Base-by-base conservation (phyloP, 2,329 filamentous ascomycete genomes). In the Nemania sp. region DNA sequence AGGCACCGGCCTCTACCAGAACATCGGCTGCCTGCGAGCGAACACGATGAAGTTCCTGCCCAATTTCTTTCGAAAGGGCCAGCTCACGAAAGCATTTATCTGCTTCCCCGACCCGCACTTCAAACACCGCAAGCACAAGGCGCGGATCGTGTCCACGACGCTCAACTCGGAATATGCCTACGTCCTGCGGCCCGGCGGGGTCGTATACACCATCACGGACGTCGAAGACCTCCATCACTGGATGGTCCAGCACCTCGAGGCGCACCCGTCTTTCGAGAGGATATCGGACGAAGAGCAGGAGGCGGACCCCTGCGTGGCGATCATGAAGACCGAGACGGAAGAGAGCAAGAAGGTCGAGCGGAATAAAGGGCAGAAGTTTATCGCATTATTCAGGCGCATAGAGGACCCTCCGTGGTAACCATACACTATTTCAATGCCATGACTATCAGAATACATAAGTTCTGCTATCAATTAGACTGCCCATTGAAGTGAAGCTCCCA, bases 1-100 rank as follows among this genome's bases (percentile, higher is more conserved):
- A 5, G 78, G 79, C 5, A 73, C 74, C 29, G 75, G 77, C 52
- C 76, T 79, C 48, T 98, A 92, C 75, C 89, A 96, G 72, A 99
- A 99, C 75, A 89, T 94, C 55, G 88, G 90, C 35, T 96, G 92
- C 73, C 81, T 99, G 49, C 89, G 95, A 64, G 91, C 91, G 67
- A 99, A 99, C 79, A 91, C 92, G 5, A 99, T 99, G 95, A 99
- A 99, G 75, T 99, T 98, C 76, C 81, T 99, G n/a, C 94, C 96
- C 64, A 98, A 99, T 74, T 97, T 97, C 81, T 98, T 99, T 81
- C 80, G 78, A 56, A 90, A 88, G 71, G 81, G 79, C 13, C 93
- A 97, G 74, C 85, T 99, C 13, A 85, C 83, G 65, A 96, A 96
- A 73, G 91, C 98, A 73, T 99, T 99, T 76, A 90, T 99, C 70